Percentiles rank a stretch among this genome's conserved stretches.
phyloP scores from a whole-genome alignment of 75 land plant genomes.

The Pinus tabuliformis region DNA sequence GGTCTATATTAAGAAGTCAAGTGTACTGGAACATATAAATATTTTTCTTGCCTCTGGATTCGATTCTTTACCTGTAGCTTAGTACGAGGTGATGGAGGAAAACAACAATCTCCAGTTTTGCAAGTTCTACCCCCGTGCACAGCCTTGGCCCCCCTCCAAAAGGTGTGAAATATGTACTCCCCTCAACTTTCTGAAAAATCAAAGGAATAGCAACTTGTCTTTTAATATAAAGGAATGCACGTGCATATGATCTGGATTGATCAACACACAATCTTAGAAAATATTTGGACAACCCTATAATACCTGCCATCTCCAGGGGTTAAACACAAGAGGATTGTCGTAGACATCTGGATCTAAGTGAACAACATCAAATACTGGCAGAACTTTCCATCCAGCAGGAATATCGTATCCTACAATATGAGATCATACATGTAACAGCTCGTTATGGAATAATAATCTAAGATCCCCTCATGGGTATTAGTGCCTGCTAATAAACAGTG shows the following conservation, averaged over 20 bases:
- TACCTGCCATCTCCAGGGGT: slow-evolving; percentile 86
- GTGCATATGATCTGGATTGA: neutral
- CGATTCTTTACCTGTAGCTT: slow-evolving; percentile 20
- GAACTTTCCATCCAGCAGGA: slow-evolving; percentile 69
- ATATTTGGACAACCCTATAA: slow-evolving; percentile 9
- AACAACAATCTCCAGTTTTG: slow-evolving; percentile 77
- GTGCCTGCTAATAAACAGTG: no score
- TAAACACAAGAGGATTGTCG: slow-evolving; percentile 51
- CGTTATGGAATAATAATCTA: no score
- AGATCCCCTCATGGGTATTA: no score
- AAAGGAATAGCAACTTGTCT: neutral
- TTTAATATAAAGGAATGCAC: neutral
- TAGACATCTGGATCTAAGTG: slow-evolving; percentile 69
- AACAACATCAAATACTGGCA: slow-evolving; percentile 53
- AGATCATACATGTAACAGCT: neutral
- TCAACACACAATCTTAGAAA: neutral
- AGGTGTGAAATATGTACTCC: slow-evolving; percentile 46
- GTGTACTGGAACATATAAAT: no score
- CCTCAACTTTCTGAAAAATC: neutral
- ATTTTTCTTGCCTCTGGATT: no score
- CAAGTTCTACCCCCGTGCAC: slow-evolving; percentile 79
- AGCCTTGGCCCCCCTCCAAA: slow-evolving; percentile 85
- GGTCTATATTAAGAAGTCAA: no score
- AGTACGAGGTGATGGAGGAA: slow-evolving; percentile 79
- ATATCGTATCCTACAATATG: slow-evolving; percentile 37